Percentiles rank a stretch among this genome's conserved stretches.
phyloP scores from a whole-genome alignment of 2,329 filamentous ascomycete genomes.

The Zopfia rhizophila region DNA sequence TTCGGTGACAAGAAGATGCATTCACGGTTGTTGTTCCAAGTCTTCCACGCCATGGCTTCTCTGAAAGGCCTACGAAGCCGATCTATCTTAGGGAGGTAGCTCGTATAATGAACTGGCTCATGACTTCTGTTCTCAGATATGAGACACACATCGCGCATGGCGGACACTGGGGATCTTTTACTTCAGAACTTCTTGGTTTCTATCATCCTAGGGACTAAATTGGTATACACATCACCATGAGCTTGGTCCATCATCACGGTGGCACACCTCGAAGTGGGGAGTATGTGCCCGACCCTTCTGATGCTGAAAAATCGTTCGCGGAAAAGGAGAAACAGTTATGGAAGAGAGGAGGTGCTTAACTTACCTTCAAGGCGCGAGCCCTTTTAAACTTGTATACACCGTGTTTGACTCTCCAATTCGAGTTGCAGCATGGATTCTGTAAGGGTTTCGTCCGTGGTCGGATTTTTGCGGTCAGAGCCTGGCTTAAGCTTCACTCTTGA shows the following conservation, averaged over 20 bases:
- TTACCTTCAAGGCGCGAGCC: constrained; percentile 1
- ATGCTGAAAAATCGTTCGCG: neutral
- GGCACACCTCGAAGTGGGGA: neutral
- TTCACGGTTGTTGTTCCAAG: constrained; percentile 7
- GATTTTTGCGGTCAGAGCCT: constrained; percentile 4
- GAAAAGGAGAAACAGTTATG: constrained; percentile 5
- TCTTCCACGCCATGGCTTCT: constrained; percentile 8
- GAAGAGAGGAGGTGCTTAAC: constrained; percentile 3
- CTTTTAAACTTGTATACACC: constrained; percentile 9
- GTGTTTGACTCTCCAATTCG: constrained; percentile 9
- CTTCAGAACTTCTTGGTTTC: constrained; percentile 1
- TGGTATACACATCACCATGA: constrained; percentile 5
- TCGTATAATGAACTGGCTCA: constrained; percentile 4
- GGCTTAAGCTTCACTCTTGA: neutral
- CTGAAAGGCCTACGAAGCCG: neutral
- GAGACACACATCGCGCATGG: constrained; percentile 7
- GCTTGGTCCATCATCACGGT: constrained; percentile 5
- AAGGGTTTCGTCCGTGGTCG: constrained; percentile 1
- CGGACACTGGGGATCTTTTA: constrained; percentile 9
- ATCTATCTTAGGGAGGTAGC: neutral
- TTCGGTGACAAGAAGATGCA: constrained; percentile 6
- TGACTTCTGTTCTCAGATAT: constrained; percentile 6
- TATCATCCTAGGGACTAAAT: constrained; percentile 1
- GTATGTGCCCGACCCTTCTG: neutral
- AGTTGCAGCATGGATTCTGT: constrained; percentile 7